Conservation (phyloP, 305 asterid genomes). For the Fraxinus sp. region DNA sequence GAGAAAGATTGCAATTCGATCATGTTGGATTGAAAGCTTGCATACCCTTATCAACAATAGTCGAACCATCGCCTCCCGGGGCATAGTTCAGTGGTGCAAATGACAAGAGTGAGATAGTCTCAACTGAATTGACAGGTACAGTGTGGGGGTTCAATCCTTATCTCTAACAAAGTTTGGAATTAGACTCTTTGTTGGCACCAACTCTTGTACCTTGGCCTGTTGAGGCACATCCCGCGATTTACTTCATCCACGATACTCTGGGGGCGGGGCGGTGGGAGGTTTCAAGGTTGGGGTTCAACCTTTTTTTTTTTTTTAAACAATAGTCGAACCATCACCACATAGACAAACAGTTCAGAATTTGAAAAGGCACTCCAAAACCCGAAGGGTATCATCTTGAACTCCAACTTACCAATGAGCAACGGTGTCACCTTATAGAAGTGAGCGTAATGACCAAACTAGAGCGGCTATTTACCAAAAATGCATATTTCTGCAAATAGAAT, state of each 20-base stretch:
- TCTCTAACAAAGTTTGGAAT: no score
- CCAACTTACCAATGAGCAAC: not conserved
- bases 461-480: not conserved
- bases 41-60: not conserved
- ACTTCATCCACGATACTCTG: no score
- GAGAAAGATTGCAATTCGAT: not conserved
- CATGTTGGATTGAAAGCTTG: not conserved
- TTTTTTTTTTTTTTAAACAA: no score
- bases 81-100: no score
- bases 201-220: no score
- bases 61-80: not conserved
- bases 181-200: no score
- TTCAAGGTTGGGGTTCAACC: no score
- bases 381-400: not conserved
- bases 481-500: not conserved
- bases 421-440: not conserved
- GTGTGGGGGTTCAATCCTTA: no score
- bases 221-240: no score
- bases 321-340: not conserved
- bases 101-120: no score
- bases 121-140: no score
- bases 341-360: not conserved
- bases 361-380: not conserved
- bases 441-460: not conserved
- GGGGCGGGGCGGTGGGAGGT: no score